Conservation (phyloP, 192 early-diverging fungal genomes). For the Umbelopsis sp. region DNA sequence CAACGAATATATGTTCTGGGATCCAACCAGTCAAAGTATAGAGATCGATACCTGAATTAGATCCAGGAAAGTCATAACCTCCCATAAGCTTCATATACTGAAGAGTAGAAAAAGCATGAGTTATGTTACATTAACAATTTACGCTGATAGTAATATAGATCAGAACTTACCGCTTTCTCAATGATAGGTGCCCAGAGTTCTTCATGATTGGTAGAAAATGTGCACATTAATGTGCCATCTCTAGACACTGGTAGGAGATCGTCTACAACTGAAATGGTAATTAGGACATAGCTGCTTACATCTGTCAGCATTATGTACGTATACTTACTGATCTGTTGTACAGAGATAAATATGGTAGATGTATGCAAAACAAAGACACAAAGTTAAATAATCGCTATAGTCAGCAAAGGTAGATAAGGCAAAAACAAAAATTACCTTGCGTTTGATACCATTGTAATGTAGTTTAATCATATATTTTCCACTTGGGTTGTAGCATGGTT, state of each 20-base stretch:
- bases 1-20: constrained; percentile 88
- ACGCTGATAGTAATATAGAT: background rate
- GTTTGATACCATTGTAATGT: constrained; percentile 80
- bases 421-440: constrained; percentile 55
- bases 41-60: constrained; percentile 88
- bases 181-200: constrained; percentile 86
- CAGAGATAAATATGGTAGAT: background rate
- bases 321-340: constrained; percentile 17
- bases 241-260: constrained; percentile 81
- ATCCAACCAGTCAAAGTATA: constrained; percentile 89
- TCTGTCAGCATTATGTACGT: background rate
- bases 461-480: constrained; percentile 92
- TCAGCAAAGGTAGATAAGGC: constrained; percentile 7
- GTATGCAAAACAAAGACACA: constrained; percentile 15
- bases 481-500: constrained; percentile 79
- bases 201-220: constrained; percentile 74
- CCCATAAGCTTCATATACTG: constrained; percentile 94
- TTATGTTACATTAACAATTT: background rate
- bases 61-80: constrained; percentile 93
- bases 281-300: background rate
- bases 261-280: constrained; percentile 65
- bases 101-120: background rate
- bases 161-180: constrained; percentile 77
- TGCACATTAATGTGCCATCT: constrained; percentile 80
- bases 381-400: background rate